A percentile compares a stretch with the other conserved stretches of the same genome.
Evolutionary conservation across 306 rosid species (phyloP).

Genomic region (Trifolium subterraneum): DNA sequence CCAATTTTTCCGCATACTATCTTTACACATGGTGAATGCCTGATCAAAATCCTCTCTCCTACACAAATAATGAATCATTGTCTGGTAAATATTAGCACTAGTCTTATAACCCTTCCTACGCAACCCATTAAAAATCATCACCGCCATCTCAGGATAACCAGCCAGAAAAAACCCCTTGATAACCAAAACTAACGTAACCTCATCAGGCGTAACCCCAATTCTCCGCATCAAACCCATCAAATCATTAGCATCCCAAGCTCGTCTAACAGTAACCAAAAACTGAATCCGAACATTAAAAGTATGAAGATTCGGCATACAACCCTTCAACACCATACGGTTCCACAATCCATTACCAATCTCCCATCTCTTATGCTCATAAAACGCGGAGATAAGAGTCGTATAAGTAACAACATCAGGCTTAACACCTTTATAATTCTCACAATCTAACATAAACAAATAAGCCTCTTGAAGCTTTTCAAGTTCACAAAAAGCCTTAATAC

Average conservation of each 20-base stretch:
- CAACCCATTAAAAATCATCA: constrained; percentile 64
- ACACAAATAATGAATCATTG: constrained; percentile 86
- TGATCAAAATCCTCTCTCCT: constrained; percentile 56
- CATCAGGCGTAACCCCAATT: constrained; percentile 63
- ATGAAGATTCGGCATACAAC: constrained; percentile 65
- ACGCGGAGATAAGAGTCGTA: constrained; percentile 71
- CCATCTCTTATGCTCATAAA: constrained; percentile 53
- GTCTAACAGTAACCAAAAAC: constrained; percentile 52
- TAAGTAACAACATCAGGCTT: constrained; percentile 72
- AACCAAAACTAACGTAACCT: constrained; percentile 71
- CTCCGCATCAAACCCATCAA: constrained; percentile 60
- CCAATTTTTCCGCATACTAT: constrained; percentile 71
- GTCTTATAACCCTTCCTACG: constrained; percentile 57
- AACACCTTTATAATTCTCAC: constrained; percentile 56
- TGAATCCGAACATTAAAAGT: constrained; percentile 80
- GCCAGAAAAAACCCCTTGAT: constrained; percentile 73
- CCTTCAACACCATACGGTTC: constrained; percentile 76
- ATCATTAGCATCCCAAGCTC: constrained; percentile 75
- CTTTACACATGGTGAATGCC: constrained; percentile 66
- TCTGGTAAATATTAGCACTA: constrained; percentile 71
- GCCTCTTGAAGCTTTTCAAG: constrained; percentile 51
- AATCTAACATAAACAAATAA: constrained; percentile 59
- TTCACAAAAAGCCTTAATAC: constrained; percentile 65
- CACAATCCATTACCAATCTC: constrained; percentile 79
- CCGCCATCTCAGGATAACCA: constrained; percentile 69